Conservation (phyloP, 202 grass and related monocot genomes). For the Saccharum hybrid region DNA sequence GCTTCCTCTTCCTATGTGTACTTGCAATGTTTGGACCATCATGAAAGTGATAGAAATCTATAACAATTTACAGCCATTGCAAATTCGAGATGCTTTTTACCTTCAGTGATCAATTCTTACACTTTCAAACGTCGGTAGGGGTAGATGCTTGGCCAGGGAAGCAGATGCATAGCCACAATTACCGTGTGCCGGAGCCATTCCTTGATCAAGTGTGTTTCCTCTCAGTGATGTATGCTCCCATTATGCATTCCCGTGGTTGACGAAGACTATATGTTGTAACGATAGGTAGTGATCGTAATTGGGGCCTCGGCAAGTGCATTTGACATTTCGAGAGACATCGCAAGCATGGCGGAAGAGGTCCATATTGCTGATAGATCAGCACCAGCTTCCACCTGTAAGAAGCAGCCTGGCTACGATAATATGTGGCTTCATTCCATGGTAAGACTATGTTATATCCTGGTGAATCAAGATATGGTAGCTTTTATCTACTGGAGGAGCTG, state of each 20-base stretch:
- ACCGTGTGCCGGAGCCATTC: conserved; percentile 75
- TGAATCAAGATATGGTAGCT: conserved; percentile 35
- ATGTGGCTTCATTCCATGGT: conserved; percentile 72
- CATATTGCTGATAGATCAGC: conserved; percentile 72
- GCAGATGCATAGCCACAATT: conserved; percentile 88
- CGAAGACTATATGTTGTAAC: neutral
- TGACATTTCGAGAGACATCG: conserved; percentile 89
- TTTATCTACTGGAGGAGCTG: conserved; percentile 25
- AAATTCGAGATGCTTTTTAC: conserved; percentile 1
- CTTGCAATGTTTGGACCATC: conserved; percentile 9
- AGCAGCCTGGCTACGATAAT: conserved; percentile 38
- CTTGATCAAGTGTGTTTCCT: conserved; percentile 62
- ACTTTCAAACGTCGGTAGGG: conserved; percentile 47
- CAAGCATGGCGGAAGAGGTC: conserved; percentile 71
- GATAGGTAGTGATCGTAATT: conserved; percentile 77
- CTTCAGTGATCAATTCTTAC: neutral
- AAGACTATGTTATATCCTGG: conserved; percentile 27
- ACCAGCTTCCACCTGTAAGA: conserved; percentile 43
- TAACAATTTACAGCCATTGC: neutral
- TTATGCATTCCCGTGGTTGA: conserved; percentile 1
- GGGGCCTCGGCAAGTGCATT: conserved; percentile 70
- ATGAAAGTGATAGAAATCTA: neutral
- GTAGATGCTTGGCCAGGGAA: conserved; percentile 74
- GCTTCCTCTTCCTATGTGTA: neutral
- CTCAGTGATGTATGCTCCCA: neutral